Base-by-base conservation (phyloP, 108 stramenopile species). In the Nitzschia sp. region DNA sequence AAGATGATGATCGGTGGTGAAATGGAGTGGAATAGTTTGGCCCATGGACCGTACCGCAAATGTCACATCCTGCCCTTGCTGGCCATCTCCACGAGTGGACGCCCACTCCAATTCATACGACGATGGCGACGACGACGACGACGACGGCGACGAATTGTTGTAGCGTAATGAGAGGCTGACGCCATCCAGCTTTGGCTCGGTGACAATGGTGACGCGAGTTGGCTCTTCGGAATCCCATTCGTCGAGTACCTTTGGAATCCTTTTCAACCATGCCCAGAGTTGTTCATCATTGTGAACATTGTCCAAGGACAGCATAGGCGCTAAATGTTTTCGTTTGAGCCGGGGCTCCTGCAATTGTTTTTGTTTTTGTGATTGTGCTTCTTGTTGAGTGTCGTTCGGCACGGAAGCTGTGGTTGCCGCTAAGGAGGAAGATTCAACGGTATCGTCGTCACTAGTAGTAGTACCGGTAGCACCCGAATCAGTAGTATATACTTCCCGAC, bases 141-240 rank as follows among this genome's bases (percentile, higher is more conserved):
- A 33, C 9, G 48, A 34, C 27, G 29, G 56, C 11, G 21, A 16
- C 33, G 35, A 45, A 25, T 59, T 50, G 3, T 73, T 76, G 59
- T 96, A 98, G 53, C 93, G 86, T 11, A 96, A 59, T 3, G 94
- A 90, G 19, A 96, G 66, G 45, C 88, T 88, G 44, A 97, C 72
- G 1, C 97, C 97, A 79, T 98, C 97, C 56, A 98, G 72, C 79
- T 98, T 98, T 25, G 96, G 95, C 76, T 98, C 97, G 22, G 95
- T 94, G 25, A 88, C 33, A 36, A 94, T 80, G 29, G 72, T 58
- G 1, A 90, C 48, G 30, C 73, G 44, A 52, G 56, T 32, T 29
- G 25, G 25, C 58, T 19, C 60, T 25, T 8, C 15, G 16, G 35
- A 21, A 9, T 41, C 60, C 23, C 25, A 45, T 44, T 62, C 60